These are phyloP conservation scores for Eremomyces bilateralis DNA, from an alignment of 495 filamentous ascomycete species.

Conservation along the genomic window DNA sequence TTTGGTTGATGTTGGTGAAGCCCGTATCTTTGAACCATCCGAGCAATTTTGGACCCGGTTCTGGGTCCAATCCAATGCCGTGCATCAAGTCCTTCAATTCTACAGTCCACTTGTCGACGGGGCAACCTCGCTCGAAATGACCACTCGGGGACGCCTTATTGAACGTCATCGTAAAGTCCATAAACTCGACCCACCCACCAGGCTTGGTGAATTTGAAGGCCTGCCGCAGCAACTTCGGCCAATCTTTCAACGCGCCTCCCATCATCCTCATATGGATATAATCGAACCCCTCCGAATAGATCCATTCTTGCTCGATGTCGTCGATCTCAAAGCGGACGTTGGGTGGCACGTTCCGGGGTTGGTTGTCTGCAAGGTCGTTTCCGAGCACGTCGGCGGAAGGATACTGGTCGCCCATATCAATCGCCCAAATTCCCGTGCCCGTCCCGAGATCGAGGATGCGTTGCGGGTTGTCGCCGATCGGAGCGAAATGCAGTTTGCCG, in stretches of 20 bases:
- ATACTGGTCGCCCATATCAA: constrained; percentile 2
- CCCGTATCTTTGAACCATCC: constrained; percentile 1
- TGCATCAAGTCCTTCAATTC: neutral
- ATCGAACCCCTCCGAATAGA: neutral
- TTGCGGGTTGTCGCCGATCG: constrained; percentile 7
- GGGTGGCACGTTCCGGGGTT: constrained; percentile 1
- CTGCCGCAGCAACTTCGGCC: neutral
- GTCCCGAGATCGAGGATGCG: constrained; percentile 15
- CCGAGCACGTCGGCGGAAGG: constrained; percentile 2
- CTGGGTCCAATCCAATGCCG: neutral
- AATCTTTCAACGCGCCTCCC: neutral
- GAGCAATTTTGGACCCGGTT: neutral
- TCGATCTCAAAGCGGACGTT: constrained; percentile 3
- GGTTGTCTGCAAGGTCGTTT: constrained; percentile 1
- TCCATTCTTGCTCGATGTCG: constrained; percentile 1
- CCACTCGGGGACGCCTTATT: neutral
- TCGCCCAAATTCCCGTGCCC: constrained; percentile 13
- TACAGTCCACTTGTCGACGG: neutral
- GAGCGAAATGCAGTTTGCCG: constrained; percentile 11
- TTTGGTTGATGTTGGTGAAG: neutral
- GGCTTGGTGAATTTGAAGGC: neutral
- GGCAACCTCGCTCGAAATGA: neutral
- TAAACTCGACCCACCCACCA: constrained; percentile 2
- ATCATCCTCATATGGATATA: neutral
- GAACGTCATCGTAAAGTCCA: neutral